These are phyloP conservation scores for Sanghuangporus baumii DNA, from an alignment of 1,284 basidiomycete genomes.

Conservation along the genomic window DNA sequence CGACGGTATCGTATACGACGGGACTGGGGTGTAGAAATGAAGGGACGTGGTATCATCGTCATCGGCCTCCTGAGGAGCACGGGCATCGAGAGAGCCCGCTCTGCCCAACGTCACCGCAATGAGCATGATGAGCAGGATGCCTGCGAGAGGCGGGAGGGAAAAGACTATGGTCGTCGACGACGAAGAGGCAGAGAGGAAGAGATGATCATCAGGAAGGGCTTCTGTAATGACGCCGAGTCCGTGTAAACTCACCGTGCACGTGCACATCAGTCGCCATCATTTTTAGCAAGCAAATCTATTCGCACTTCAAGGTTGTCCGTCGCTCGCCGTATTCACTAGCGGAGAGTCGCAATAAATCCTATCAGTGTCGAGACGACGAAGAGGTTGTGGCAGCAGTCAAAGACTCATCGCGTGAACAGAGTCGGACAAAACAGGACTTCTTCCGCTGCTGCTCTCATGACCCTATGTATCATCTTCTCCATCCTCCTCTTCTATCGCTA, in stretches of 20 bases:
- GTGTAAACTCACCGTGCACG: conserved; percentile 4
- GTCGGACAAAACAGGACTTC: too few species aligned
- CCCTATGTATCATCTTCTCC: too few species aligned
- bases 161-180: neutral
- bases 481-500: too few species aligned
- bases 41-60: neutral
- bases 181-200: neutral
- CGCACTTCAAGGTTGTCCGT: too few species aligned
- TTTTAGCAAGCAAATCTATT: neutral
- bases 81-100: neutral
- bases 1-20: neutral
- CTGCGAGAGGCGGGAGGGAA: neutral
- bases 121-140: neutral
- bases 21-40: conserved; percentile 3
- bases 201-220: neutral
- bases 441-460: too few species aligned
- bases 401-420: too few species aligned
- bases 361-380: too few species aligned
- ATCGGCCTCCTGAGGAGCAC: conserved; percentile 1
- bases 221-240: neutral
- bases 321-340: too few species aligned
- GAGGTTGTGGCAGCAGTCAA: too few species aligned
- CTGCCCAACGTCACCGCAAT: neutral
- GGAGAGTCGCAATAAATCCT: too few species aligned
- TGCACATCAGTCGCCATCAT: neutral